Evolutionary conservation across 2,329 filamentous ascomycete species (phyloP).

Genomic region (Scolecobasidium constrictum): DNA sequence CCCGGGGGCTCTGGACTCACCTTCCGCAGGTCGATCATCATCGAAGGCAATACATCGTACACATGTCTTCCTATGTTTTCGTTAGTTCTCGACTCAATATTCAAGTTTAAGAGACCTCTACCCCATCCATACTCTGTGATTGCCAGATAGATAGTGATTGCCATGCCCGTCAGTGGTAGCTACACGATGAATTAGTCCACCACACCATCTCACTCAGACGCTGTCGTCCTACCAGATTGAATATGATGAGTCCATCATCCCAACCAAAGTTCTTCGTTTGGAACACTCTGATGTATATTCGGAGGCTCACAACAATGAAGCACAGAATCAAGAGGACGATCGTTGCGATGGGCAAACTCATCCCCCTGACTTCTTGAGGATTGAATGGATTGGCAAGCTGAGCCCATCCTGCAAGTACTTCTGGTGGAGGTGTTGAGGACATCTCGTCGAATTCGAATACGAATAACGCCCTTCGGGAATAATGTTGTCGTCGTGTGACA

Average conservation of each 20-base stretch:
- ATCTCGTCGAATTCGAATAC: no score
- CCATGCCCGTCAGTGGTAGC: slow-evolving; percentile 11
- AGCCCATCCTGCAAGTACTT: slow-evolving; percentile 4
- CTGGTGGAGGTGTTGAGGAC: no score
- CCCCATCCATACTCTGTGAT: slow-evolving; percentile 5
- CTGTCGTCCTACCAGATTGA: slow-evolving; percentile 12
- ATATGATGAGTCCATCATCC: slow-evolving; percentile 15
- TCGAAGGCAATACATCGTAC: no score
- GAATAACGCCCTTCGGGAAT: no score
- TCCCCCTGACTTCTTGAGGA: no score
- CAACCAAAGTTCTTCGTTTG: slow-evolving; percentile 12
- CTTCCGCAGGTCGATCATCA: no score
- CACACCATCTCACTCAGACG: neutral
- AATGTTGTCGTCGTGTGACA: no score
- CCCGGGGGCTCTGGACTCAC: no score
- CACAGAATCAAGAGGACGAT: neutral
- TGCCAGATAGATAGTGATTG: neutral
- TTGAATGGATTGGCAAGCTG: slow-evolving; percentile 6
- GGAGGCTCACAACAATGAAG: slow-evolving; percentile 11
- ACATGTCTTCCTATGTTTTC: no score
- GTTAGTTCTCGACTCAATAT: slow-evolving; percentile 2
- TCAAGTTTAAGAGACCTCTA: slow-evolving; percentile 5
- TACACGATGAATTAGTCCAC: slow-evolving; percentile 6
- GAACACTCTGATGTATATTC: slow-evolving; percentile 13
- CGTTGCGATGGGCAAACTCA: no score